Evolutionary conservation across 192 early-diverging fungal species (phyloP), one percentile per base, ranked within the genome.

Genomic region (Coemansia sp.): DNA sequence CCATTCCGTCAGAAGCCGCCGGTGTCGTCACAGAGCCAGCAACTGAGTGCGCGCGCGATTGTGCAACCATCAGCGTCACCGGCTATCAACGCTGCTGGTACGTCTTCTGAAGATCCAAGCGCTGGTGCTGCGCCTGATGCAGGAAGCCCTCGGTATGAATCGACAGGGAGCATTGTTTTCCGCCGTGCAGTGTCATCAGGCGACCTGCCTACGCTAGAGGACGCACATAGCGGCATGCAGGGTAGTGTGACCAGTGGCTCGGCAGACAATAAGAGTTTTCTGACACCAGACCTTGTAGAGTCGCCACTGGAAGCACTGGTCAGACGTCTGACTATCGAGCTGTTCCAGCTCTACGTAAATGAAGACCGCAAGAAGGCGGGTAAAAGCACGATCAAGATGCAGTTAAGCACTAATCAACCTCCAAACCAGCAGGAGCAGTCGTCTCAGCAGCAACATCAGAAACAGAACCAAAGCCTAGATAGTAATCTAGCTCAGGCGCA

Each of bases 281-380:
- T 80, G 64, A 64, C 71, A 22, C 64, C 72, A 6, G 78, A 79
- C 38, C 52, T 80, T 53, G 78, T 80, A 10, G 71, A 74, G 54
- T 80, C 78, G 33, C 78, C 78, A 23, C 64, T 80, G 17, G 78
- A 80, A 51, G 78, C 78, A 33, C 61, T 80, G 23, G 78, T 80
- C 48, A 59, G 71, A 27, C 71, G 64, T 23, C 54, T 80, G 45
- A 80, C 78, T 4, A 74, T 74, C 33, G 78, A 80, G 67, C 71
- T 80, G 45, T 80, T 73, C 58, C 78, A 80, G 55, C 61, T 74
- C 40, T 80, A 73, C 48, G 78, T 80, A 46, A 78, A 47, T 55
- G 76, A 78, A 54, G 69, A 78, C 62, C 69, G 69, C 52, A 68
- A 53, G 17, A 78, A 68, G 55, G 10, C 39, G 12, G 38, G 19